These are phyloP conservation scores for Neurospora sp. DNA, from an alignment of 495 filamentous ascomycete genomes.

Conservation along the genomic window DNA sequence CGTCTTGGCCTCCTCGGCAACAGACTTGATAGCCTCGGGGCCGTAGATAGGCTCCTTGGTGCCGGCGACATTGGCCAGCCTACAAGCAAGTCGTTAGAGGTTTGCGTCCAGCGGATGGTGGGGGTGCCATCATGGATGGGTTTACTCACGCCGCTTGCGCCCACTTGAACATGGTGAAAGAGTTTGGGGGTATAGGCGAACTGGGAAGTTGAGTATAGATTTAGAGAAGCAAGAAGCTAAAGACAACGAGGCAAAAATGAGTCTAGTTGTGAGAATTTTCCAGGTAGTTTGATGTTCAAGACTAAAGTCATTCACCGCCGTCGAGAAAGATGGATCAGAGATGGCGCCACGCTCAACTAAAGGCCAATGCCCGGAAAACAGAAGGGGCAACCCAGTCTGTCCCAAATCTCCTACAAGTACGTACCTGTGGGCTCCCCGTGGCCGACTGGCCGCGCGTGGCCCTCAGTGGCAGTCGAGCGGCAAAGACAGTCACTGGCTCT, in stretches of 20 bases:
- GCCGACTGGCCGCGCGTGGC: neutral
- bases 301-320: conserved; percentile 15
- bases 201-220: neutral
- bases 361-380: neutral
- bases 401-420: neutral
- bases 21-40: conserved; percentile 74
- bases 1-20: conserved; percentile 66
- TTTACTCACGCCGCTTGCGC: conserved; percentile 34
- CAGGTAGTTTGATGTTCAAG: conserved; percentile 1
- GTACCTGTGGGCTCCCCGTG: neutral
- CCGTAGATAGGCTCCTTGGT: conserved; percentile 96
- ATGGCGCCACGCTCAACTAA: conserved; percentile 6
- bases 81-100: conserved; percentile 24
- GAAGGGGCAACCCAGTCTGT: neutral
- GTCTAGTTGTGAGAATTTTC: conserved; percentile 3
- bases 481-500: neutral
- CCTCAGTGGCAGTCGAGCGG: neutral
- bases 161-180: conserved; percentile 39
- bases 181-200: conserved; percentile 3
- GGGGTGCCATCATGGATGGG: conserved; percentile 6
- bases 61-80: conserved; percentile 83
- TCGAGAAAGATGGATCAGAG: conserved; percentile 4
- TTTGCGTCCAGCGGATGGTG: neutral
- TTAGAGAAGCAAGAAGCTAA: neutral
- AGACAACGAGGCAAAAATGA: neutral